Base-by-base conservation (phyloP, 352 stramenopile genomes). In the Phytophthora pini region DNA sequence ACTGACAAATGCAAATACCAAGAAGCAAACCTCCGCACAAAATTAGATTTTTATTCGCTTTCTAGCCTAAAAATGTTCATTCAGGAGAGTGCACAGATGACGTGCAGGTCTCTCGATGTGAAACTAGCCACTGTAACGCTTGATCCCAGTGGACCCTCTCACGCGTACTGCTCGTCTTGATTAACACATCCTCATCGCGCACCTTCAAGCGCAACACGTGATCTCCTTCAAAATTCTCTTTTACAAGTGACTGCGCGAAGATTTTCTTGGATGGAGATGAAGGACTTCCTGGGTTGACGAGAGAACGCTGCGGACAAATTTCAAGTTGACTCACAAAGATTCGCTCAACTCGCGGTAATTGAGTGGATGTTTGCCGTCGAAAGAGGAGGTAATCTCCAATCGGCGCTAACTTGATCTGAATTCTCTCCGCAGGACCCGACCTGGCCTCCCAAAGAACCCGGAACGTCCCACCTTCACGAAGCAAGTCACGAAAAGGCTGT, bases 311-410 rank as follows among this genome's bases (percentile, higher is more conserved):
- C 15, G 61, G 50, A 22, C 62, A 71, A 46, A 87, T 63, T 49
- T 79, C 52, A 1, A 85, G 45, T 41, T 85, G 76, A 48, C 58
- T 79, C 8, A 79, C 49, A 15, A 82, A 88, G 6, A 85, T 53
- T 10, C 79, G 74, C 44, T 88, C 66, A 38, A 82, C 49, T 26
- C 45, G 11, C 9, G 53, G 47, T 50, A 65, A 12, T 39, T 68
- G 20, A 22, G 47, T 65, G 31, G 46, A 32, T 34, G 56, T 41
- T 50, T 80, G 44, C 11, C 76, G 70, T 4, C 68, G 74, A 40
- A 87, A 77, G 11, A 87, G 15, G 9, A 87, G 44, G 56, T 84
- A 84, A 24, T 76, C 67, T 15, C 68, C 67, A 44, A 57, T 79
- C 22, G 70, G 49, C 17, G 73, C 65, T 17, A 81, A 49, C 7